Evolutionary conservation across 441 rosid genomes (phyloP).

Genomic region (Theobroma grandiflorum): DNA sequence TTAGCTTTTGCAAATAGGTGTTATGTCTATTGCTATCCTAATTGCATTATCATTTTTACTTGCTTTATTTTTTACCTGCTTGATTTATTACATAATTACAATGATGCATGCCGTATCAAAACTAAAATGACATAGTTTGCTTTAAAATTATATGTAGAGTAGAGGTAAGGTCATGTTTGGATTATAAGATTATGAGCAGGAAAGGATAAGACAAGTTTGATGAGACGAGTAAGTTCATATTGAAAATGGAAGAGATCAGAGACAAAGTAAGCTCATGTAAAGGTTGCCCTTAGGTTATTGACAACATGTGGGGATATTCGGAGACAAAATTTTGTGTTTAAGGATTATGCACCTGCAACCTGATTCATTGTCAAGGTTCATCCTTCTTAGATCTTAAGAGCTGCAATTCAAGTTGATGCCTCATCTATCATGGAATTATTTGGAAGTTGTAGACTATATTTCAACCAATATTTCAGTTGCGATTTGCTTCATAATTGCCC

Average conservation of each 20-base stretch:
- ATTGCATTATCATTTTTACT: neutral
- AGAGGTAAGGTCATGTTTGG: neutral
- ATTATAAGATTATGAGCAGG: neutral
- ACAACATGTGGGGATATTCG: neutral
- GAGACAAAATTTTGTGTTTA: neutral
- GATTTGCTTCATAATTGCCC: neutral
- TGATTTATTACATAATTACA: neutral
- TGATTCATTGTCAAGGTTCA: neutral
- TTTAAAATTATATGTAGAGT: neutral
- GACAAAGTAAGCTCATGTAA: neutral
- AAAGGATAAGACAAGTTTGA: neutral
- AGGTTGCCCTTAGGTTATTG: neutral
- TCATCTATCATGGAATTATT: neutral
- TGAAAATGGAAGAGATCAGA: neutral
- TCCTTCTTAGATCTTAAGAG: neutral
- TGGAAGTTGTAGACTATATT: neutral
- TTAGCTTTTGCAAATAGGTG: conserved; percentile 19
- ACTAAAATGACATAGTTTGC: conserved; percentile 4
- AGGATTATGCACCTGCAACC: conserved; percentile 5
- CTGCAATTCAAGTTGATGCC: neutral
- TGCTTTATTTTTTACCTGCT: neutral
- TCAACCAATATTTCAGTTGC: neutral
- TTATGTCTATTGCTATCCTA: conserved; percentile 8
- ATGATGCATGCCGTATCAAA: neutral
- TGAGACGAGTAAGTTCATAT: neutral